Conservation (phyloP, 2,329 filamentous ascomycete species). For the Penicillium glabrum region DNA sequence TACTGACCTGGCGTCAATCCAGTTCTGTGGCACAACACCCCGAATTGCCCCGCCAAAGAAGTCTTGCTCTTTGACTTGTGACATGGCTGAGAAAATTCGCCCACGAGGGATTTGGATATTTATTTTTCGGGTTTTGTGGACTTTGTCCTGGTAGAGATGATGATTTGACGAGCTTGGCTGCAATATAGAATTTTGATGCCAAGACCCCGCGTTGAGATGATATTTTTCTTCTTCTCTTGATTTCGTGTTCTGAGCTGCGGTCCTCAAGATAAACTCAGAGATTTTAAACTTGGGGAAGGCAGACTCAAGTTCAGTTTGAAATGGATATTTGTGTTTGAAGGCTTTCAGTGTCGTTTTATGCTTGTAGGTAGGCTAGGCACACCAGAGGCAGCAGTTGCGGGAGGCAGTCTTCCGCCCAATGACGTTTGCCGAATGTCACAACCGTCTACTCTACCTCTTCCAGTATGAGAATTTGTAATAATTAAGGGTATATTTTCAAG, state of each 20-base stretch:
- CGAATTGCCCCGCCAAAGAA: slow-evolving; percentile 39
- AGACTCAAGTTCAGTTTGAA: neutral
- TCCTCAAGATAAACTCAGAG: neutral
- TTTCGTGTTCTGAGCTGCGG: too few relatives aligned
- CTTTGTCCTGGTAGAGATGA: neutral
- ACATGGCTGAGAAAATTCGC: slow-evolving; percentile 15
- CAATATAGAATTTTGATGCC: slow-evolving; percentile 7
- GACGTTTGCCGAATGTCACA: slow-evolving; percentile 8
- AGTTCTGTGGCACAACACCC: slow-evolving; percentile 33
- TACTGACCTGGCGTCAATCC: slow-evolving; percentile 39
- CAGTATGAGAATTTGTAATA: neutral
- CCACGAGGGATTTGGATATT: neutral
- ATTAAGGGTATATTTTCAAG: neutral
- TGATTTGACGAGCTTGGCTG: neutral
- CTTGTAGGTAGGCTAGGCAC: slow-evolving; percentile 3
- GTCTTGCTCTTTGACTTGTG: slow-evolving; percentile 25
- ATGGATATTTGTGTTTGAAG: neutral
- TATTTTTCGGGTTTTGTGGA: neutral
- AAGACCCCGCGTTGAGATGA: neutral
- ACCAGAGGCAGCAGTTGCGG: slow-evolving; percentile 21
- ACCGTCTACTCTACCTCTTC: neutral
- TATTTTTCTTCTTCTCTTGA: neutral
- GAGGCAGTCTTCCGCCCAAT: slow-evolving; percentile 24
- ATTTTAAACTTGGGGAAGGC: neutral
- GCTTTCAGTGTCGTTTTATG: neutral